A percentile compares a stretch with the other conserved stretches of the same genome.
phyloP scores from a whole-genome alignment of 352 stramenopile species.

The Pythium aphanidermatum region DNA sequence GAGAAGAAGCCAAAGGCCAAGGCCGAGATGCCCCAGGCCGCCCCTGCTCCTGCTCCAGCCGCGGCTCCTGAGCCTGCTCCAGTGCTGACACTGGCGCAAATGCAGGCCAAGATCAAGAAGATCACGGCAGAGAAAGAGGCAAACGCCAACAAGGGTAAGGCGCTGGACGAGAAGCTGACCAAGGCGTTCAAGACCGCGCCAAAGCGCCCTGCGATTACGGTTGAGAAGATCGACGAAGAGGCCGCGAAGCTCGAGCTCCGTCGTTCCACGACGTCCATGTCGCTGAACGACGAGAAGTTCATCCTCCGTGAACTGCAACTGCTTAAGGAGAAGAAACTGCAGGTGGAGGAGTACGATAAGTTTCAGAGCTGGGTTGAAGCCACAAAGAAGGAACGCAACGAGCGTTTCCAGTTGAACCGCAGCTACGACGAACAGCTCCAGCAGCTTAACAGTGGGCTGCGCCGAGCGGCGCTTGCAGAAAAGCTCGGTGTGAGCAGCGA shows the following conservation, averaged over 20 bases:
- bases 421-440: conserved; percentile 40
- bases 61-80: conserved; percentile 1
- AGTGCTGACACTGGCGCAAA: conserved; percentile 30
- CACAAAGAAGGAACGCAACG: conserved; percentile 45
- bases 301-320: conserved; percentile 60
- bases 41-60: not conserved
- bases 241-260: conserved; percentile 54
- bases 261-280: conserved; percentile 70
- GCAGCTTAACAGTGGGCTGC: conserved; percentile 39
- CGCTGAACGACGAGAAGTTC: conserved; percentile 60
- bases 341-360: conserved; percentile 39
- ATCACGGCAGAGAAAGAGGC: conserved; percentile 27
- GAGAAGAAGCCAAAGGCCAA: not conserved
- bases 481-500: conserved; percentile 21
- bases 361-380: conserved; percentile 62
- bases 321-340: conserved; percentile 48
- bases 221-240: conserved; percentile 43
- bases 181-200: conserved; percentile 63
- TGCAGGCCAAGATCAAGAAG: conserved; percentile 42
- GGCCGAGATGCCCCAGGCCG: not conserved
- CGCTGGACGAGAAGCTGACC: conserved; percentile 68
- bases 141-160: conserved; percentile 53
- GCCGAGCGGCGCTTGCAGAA: conserved; percentile 47
- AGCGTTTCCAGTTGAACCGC: conserved; percentile 53
- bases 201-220: conserved; percentile 47